A percentile compares a stretch with the other conserved stretches of the same genome.
phyloP scores from a whole-genome alignment of 1,284 basidiomycete genomes.

The Malassezia sp. region DNA sequence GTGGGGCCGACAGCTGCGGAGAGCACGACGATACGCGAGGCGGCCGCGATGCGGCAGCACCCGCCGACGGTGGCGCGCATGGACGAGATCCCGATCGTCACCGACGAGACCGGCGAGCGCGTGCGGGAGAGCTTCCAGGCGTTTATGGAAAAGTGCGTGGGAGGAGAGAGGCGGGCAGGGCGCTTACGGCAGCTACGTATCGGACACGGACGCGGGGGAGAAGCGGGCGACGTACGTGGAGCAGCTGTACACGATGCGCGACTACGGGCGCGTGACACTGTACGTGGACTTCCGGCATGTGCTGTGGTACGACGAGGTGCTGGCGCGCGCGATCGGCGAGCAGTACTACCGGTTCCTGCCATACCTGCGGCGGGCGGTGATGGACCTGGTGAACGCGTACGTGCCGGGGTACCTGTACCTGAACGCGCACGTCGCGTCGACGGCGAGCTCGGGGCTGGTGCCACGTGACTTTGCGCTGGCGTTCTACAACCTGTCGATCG shows the following conservation, averaged over 20 bases:
- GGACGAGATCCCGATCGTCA: constrained; percentile 64
- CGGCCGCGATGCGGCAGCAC: constrained; percentile 20
- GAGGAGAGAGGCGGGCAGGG: neutral
- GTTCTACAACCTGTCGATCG: constrained; percentile 88
- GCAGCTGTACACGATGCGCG: constrained; percentile 82
- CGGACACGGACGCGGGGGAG: neutral
- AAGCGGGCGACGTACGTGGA: constrained; percentile 62
- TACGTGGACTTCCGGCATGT: constrained; percentile 92
- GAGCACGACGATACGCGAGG: constrained; percentile 4
- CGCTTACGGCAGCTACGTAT: constrained; percentile 34
- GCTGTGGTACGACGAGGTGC: constrained; percentile 74
- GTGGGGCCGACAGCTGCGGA: neutral
- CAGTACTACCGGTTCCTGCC: constrained; percentile 96
- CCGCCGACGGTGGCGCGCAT: constrained; percentile 27
- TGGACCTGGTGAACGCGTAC: constrained; percentile 74
- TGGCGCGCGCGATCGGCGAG: constrained; percentile 79
- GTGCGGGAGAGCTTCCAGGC: constrained; percentile 78
- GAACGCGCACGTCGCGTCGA: constrained; percentile 54
- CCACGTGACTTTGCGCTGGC: constrained; percentile 88
- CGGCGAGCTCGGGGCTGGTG: constrained; percentile 65
- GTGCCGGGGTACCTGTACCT: constrained; percentile 87
- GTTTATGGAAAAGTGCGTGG: constrained; percentile 72
- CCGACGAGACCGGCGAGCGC: constrained; percentile 82
- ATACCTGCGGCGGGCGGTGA: constrained; percentile 77
- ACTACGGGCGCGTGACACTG: constrained; percentile 83